Evolutionary conservation across 2,329 filamentous ascomycete genomes (phyloP).

Genomic region (Cladosporium halotolerans): DNA sequence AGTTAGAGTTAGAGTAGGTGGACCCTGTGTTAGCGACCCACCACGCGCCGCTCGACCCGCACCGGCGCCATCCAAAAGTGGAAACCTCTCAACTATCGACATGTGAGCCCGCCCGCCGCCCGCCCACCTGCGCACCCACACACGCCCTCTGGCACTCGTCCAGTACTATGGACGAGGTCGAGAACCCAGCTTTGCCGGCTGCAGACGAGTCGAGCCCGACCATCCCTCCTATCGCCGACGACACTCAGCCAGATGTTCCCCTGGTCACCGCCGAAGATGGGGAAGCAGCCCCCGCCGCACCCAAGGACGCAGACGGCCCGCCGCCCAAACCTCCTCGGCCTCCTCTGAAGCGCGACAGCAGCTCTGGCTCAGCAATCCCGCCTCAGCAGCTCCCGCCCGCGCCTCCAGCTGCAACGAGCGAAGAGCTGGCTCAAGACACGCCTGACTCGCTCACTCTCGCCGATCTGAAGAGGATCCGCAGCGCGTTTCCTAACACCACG

Average conservation of each 20-base stretch:
- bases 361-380: constrained; percentile 32
- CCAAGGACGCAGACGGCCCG: constrained; percentile 3
- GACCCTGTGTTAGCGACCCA: too few relatives aligned
- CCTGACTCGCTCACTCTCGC: constrained; percentile 43
- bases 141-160: background rate
- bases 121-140: background rate
- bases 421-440: constrained; percentile 28
- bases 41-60: too few relatives aligned
- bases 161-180: constrained; percentile 32
- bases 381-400: constrained; percentile 35
- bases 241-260: constrained; percentile 15
- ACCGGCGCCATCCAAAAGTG: too few relatives aligned
- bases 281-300: background rate
- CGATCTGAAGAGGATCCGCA: constrained; percentile 41
- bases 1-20: too few relatives aligned
- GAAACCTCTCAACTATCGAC: background rate
- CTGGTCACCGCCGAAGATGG: constrained; percentile 2
- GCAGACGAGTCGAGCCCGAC: constrained; percentile 29
- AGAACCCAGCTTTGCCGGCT: constrained; percentile 31
- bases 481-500: constrained; percentile 32
- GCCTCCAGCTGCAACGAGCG: constrained; percentile 32
- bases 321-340: constrained; percentile 27
- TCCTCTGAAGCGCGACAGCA: constrained; percentile 33
- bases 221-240: constrained; percentile 21
- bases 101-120: background rate